Evolutionary conservation across 2,329 filamentous ascomycete species (phyloP).

Genomic region (Diaporthe helianthi): DNA sequence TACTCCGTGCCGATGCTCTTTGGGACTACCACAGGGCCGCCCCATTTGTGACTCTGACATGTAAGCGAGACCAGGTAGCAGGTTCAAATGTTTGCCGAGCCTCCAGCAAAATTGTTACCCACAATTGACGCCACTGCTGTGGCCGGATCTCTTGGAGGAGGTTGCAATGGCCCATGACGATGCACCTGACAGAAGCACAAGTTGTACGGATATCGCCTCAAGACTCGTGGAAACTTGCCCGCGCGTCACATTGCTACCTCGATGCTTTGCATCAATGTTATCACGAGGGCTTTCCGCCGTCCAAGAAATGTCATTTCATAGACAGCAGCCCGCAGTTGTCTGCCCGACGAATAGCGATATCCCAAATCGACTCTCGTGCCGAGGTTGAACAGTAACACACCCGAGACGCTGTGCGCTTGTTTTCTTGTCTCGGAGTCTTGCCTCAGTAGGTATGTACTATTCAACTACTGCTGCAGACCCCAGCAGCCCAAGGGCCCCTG

Average conservation of each 20-base stretch:
- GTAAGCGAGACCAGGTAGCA: slow-evolving; percentile 14
- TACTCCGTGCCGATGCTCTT: too few species aligned
- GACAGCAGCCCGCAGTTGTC: not conserved
- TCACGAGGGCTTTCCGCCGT: not conserved
- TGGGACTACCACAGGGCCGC: not conserved
- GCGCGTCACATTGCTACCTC: slow-evolving; percentile 19
- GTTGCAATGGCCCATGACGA: not conserved
- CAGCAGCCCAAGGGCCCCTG: not conserved
- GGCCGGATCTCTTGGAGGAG: not conserved
- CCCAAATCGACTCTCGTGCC: not conserved
- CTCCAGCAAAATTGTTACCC: not conserved
- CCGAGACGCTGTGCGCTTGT: not conserved
- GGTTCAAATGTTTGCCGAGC: not conserved
- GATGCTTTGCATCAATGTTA: not conserved
- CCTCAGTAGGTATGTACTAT: too few species aligned
- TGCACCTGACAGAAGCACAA: not conserved
- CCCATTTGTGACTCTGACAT: not conserved
- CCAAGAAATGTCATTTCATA: not conserved
- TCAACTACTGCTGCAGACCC: slow-evolving; percentile 4
- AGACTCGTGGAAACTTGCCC: not conserved
- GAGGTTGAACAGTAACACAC: not conserved
- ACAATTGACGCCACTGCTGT: not conserved
- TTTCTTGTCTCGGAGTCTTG: not conserved
- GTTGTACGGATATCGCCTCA: not conserved
- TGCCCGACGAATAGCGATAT: not conserved